Percentiles rank a stretch among this genome's conserved stretches.
Conservation (phyloP, 352 stramenopile species). For the Globisporangium takayamanum region DNA sequence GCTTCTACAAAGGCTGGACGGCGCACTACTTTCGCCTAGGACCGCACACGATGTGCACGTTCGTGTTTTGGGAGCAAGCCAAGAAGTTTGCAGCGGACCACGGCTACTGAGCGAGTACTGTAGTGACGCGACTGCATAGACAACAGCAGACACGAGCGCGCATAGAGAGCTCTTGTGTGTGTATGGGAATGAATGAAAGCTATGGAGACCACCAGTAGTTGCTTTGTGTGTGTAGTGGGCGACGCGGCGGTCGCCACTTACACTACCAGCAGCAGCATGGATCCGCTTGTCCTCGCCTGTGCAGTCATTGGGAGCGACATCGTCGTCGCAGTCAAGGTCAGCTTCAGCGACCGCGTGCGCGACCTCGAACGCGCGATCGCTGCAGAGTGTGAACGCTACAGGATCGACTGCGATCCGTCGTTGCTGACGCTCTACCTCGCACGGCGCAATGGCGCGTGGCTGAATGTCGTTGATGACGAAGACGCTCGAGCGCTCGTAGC, state of each 20-base stretch:
- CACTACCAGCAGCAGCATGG: no score
- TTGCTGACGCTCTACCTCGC: neutral
- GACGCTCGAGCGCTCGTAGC: neutral
- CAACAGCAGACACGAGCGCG: neutral
- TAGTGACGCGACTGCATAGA: neutral
- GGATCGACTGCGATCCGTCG: no score
- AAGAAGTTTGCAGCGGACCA: conserved; percentile 61
- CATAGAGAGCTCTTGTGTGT: neutral
- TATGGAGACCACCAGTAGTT: no score
- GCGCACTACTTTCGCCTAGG: conserved; percentile 85
- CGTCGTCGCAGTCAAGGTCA: no score
- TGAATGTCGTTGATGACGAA: neutral
- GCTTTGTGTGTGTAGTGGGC: no score
- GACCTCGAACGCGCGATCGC: no score
- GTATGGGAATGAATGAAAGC: neutral
- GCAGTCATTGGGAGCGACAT: no score
- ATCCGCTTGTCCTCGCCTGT: no score
- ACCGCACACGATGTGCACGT: conserved; percentile 83
- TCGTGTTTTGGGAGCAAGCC: conserved; percentile 83
- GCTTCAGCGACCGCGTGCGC: no score
- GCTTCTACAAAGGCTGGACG: conserved; percentile 86
- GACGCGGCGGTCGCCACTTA: no score
- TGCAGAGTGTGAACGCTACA: no score
- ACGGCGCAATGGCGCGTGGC: neutral
- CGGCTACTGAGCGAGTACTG: conserved; percentile 39